Conservation (phyloP, 164 flowering plant genomes). For the Vitis amurensis region DNA sequence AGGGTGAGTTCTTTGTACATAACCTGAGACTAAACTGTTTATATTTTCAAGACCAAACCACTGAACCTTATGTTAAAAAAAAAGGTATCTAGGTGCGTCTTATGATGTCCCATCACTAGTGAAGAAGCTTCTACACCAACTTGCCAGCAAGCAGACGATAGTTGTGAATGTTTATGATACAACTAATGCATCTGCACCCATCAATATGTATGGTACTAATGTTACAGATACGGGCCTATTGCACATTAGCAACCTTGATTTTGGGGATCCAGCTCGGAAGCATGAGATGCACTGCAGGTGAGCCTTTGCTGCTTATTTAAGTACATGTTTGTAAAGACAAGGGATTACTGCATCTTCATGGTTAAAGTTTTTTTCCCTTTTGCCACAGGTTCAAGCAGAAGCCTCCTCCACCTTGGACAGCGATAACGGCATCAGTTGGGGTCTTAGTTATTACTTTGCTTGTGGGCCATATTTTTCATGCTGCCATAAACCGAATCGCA, state of each 20-base stretch:
- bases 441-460: conserved; percentile 71
- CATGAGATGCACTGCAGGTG: conserved; percentile 99
- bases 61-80: too few species aligned
- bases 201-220: conserved; percentile 81
- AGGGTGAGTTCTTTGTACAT: conserved; percentile 50
- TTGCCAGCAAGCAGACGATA: conserved; percentile 91
- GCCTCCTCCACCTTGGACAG: conserved; percentile 79
- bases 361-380: background rate
- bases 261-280: conserved; percentile 85
- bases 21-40: background rate
- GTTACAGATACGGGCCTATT: conserved; percentile 54
- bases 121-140: conserved; percentile 92
- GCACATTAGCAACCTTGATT: conserved; percentile 73
- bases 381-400: conserved; percentile 74
- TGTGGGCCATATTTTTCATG: conserved; percentile 69
- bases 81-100: conserved; percentile 92
- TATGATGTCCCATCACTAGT: conserved; percentile 91
- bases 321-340: background rate
- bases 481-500: conserved; percentile 72
- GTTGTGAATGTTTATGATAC: conserved; percentile 91
- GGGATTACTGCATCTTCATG: background rate
- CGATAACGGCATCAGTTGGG: conserved; percentile 63
- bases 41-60: background rate
- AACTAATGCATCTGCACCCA: conserved; percentile 66
- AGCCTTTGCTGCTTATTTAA: conserved; percentile 4